Base-by-base conservation (phyloP, 805 yeast genomes). In the Helenozyma rhizophorensis region DNA sequence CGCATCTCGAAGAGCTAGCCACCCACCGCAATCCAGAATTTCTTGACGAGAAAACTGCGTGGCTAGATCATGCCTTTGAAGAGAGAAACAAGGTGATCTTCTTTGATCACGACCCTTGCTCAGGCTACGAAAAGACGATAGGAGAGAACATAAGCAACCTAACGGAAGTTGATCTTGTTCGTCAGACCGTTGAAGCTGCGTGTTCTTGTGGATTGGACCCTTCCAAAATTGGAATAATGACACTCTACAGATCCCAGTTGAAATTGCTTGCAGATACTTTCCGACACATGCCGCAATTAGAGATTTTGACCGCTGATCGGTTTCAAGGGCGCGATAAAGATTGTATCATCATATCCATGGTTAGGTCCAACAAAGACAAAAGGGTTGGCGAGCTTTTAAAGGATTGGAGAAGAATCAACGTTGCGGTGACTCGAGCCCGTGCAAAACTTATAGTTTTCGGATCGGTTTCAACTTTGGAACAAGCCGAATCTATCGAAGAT, bases 241-340 rank as follows among this genome's bases (percentile, higher is more conserved):
- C 97, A 0, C 76, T 87, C 33, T 90, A 93, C 56, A 67, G 94
- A 23, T 86, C 89, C 0, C 99, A 93, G 53, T 43, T 66, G 23
- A 45, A 57, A 21, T 39, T 62, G 7, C 48, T 65, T 24, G 21
- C 45, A 51, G 27, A 54, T 56, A 16, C 48, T 40, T 24, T 45
- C 48, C 25, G 54, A 54, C 39, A 47, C 37, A 25, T 53, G 42
- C 53, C 62, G 7, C 72, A 65, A 1, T 58, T 93, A 19, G 97
- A 93, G 45, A 70, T 85, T 21, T 64, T 90, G 36, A 93, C 99
- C 0, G 97, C 97, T 0, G 99, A 93, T 57, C 86, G 83, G 51
- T 90, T 83, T 50, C 98, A 93, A 60, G 99, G 98, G 0, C 71
- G 97, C 35, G 99, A 93, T 57, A 93, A 90, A 50, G 90, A 86